Evolutionary conservation across 345 rosid genomes (phyloP), one percentile per base, ranked within the genome.

Genomic region (Kandelia obovata): DNA sequence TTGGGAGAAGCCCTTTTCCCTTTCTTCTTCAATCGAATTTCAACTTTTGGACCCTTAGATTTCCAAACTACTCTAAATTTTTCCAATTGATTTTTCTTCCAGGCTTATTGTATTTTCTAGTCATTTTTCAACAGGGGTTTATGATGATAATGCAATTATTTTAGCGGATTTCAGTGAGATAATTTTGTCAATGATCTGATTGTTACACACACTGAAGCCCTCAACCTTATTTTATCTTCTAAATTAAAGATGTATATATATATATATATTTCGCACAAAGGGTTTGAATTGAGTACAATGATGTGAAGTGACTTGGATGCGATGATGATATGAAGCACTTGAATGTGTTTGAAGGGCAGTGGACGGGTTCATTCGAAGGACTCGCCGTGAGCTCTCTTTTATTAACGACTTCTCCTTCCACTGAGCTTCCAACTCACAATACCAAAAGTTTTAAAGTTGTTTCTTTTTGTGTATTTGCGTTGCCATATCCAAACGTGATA

Each of bases 161-260:
- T 95, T 95, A 91, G 96, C 96, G 98, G 97, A 91, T 94, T 94
- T 94, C 97, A 89, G 91, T 88, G 97, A 91, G 99, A 78, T 79
- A 66, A 64, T 67, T 23, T n/a, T 58, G 71, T 81, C 99, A 61
- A 78, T 88, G 97, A 94, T 86, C 96, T 89, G 92, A 91, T 78
- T 93, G 98, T 94, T 94, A 91, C 98, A 94, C 98, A 94, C 97
- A 85, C 98, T 89, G 99, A 91, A 78, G 97, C 97, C 83, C 37
- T 26, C 4, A 3, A 13, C 5, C 3, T 13, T 11, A 3, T 43
- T 20, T 57, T 6, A 1, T 0, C 11, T 1, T 6, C 20, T 5
- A 55, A 31, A 17, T 15, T 30, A 3, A 26, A 19, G 39, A 37
- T 21, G 21, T 21, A 21, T 21, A 21, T 21, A 21, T 21, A 21